A percentile compares a stretch with the other conserved stretches of the same genome.
These are phyloP conservation scores for Psilocybe tampanensis DNA, from an alignment of 768 basidiomycete species.

Conservation along the genomic window DNA sequence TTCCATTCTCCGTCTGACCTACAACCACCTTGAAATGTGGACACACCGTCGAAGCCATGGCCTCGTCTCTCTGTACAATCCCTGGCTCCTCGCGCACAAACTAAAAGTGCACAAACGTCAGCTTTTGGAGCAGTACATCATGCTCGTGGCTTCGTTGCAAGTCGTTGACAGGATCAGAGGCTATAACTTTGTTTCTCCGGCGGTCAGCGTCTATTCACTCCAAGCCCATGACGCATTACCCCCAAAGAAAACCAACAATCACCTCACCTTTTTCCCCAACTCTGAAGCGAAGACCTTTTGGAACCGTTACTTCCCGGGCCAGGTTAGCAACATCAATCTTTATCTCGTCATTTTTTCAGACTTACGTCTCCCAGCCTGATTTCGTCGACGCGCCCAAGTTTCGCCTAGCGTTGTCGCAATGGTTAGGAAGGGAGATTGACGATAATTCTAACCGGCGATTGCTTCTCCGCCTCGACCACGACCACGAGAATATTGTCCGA, in stretches of 20 bases:
- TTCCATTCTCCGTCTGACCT: not conserved
- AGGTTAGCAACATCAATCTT: not conserved
- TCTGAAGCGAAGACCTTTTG: not conserved
- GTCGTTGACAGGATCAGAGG: not conserved
- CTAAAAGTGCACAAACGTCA: constrained; percentile 1
- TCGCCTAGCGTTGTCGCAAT: not conserved
- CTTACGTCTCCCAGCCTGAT: not conserved
- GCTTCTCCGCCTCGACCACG: not conserved
- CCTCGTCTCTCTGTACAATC: not conserved
- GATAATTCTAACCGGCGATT: not conserved
- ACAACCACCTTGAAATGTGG: not conserved
- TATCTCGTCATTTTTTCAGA: not conserved
- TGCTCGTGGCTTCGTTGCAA: not conserved
- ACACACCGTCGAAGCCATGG: not conserved
- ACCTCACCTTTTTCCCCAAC: not conserved
- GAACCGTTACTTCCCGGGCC: not conserved
- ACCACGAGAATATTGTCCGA: not conserved
- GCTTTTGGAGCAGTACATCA: not conserved
- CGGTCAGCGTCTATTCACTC: not conserved
- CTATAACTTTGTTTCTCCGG: constrained; percentile 1
- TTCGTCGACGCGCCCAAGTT: not conserved
- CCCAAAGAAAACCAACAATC: not conserved
- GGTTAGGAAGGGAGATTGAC: not conserved
- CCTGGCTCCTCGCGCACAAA: not conserved
- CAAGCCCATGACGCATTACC: not conserved